Percentiles rank a stretch among this genome's conserved stretches.
Conservation (phyloP, 2,329 filamentous ascomycete species). For the Talaromyces atroroseus region DNA sequence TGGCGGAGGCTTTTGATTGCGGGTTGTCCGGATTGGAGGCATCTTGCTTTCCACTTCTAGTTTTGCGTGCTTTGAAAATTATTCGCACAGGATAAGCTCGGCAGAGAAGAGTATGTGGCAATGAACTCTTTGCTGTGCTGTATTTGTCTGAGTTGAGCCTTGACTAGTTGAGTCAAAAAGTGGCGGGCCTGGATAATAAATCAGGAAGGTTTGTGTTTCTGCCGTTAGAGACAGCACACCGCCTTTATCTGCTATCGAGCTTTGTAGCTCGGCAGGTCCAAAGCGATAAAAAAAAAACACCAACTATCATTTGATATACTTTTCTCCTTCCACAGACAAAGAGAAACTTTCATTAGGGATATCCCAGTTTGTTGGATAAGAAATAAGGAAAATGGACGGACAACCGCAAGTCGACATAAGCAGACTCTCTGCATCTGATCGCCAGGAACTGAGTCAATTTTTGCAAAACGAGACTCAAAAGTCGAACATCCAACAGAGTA, state of each 20-base stretch:
- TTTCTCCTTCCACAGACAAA: background rate
- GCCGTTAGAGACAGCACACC: background rate
- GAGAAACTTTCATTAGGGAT: background rate
- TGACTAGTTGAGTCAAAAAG: background rate
- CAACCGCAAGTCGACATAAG: constrained; percentile 55
- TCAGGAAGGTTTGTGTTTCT: background rate
- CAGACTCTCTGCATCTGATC: constrained; percentile 74
- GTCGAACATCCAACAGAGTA: constrained; percentile 52
- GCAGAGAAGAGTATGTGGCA: background rate
- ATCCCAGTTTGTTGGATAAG: background rate
- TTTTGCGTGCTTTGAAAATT: background rate
- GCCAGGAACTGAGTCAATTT: constrained; percentile 81
- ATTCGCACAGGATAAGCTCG: background rate
- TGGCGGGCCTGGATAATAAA: background rate
- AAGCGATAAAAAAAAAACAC: background rate
- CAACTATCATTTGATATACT: background rate
- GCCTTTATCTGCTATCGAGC: background rate
- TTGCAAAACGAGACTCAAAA: constrained; percentile 81
- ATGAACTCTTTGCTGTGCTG: background rate
- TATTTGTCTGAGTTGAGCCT: background rate
- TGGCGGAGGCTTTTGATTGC: constrained; percentile 59
- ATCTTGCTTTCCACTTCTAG: constrained; percentile 36
- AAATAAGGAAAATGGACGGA: constrained; percentile 27
- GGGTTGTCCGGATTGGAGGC: constrained; percentile 57
- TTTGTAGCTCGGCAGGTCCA: background rate